Conservation (phyloP, 2,329 filamentous ascomycete species). For the Penicillium sp. region DNA sequence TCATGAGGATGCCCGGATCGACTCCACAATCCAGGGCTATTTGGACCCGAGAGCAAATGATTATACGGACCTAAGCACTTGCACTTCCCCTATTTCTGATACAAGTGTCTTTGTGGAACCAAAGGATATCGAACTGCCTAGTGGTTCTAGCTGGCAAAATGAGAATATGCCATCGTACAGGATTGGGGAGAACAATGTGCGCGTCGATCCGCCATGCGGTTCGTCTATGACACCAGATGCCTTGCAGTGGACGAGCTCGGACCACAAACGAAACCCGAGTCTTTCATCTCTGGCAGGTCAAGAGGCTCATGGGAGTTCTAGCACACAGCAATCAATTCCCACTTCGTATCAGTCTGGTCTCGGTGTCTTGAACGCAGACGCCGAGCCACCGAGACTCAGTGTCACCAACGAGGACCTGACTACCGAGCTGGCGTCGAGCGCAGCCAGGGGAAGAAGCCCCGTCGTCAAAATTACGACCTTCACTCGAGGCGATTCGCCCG, state of each 20-base stretch:
- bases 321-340: conserved; percentile 21
- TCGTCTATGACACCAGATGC: conserved; percentile 17
- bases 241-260: conserved; percentile 35
- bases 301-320: conserved; percentile 11
- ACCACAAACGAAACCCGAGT: conserved; percentile 30
- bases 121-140: conserved; percentile 17
- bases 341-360: conserved; percentile 10
- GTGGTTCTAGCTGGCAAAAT: conserved; percentile 9
- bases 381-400: conserved; percentile 7
- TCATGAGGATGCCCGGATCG: conserved; percentile 15
- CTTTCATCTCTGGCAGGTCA: conserved; percentile 22
- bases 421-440: conserved; percentile 14
- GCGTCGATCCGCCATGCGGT: conserved; percentile 12
- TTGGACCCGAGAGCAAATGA: conserved; percentile 10
- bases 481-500: conserved; percentile 45
- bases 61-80: conserved; percentile 9
- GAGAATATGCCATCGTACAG: conserved; percentile 13
- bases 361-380: neutral
- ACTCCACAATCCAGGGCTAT: conserved; percentile 13
- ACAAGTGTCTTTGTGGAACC: conserved; percentile 15
- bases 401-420: conserved; percentile 3
- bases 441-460: conserved; percentile 39
- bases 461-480: conserved; percentile 45
- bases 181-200: conserved; percentile 8
- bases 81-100: conserved; percentile 9